A percentile compares a stretch with the other conserved stretches of the same genome.
Evolutionary conservation across 176 grass and related monocot species (phyloP).

Genomic region (Carex cristatella): DNA sequence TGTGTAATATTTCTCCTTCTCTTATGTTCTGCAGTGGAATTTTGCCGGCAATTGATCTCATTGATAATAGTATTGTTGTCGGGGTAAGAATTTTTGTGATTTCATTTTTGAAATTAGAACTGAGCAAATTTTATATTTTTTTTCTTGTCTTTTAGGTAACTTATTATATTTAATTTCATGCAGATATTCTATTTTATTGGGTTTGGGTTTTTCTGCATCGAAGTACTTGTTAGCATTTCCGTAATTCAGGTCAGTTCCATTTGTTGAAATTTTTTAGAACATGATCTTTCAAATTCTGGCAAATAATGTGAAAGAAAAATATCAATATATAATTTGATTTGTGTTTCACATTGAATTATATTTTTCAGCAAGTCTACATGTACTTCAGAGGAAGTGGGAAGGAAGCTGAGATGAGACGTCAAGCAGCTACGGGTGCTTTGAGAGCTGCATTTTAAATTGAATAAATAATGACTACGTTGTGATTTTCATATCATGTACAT

Average conservation of each 20-base stretch:
- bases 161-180: constrained; percentile 11
- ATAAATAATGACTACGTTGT: constrained; percentile 4
- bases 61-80: constrained; percentile 54
- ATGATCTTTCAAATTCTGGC: not conserved
- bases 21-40: constrained; percentile 60
- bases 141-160: not conserved
- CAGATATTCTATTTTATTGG: constrained; percentile 98
- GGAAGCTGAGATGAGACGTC: constrained; percentile 56
- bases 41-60: constrained; percentile 79
- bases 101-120: not conserved
- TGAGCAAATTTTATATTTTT: not conserved
- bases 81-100: constrained; percentile 43
- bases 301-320: not conserved
- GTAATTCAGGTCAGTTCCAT: constrained; percentile 72
- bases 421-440: constrained; percentile 57
- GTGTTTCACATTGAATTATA: constrained; percentile 22
- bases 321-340: constrained; percentile 2
- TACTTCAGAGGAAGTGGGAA: constrained; percentile 91
- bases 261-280: not conserved
- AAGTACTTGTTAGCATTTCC: constrained; percentile 65
- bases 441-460: constrained; percentile 56
- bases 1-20: constrained; percentile 8
- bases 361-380: constrained; percentile 69
- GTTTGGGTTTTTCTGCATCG: constrained; percentile 83
- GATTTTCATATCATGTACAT: constrained; percentile 27